Percentiles rank a stretch among this genome's conserved stretches.
These are phyloP conservation scores for Boletus reticulatus DNA, from an alignment of 768 basidiomycete genomes.

Conservation along the genomic window DNA sequence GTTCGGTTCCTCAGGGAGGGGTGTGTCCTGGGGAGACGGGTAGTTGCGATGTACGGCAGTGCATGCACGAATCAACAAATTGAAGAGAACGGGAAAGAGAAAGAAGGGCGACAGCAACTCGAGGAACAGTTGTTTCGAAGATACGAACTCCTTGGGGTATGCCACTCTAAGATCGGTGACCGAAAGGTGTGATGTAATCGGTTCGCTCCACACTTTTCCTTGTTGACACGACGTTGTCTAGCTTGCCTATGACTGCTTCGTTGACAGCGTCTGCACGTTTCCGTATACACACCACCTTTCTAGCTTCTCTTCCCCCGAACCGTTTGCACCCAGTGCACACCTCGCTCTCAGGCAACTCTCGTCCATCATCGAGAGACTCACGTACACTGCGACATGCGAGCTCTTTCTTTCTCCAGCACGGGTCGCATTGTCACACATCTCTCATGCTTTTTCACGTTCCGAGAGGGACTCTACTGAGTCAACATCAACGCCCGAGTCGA, in stretches of 20 bases:
- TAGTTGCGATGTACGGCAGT: conserved; percentile 34
- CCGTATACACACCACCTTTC: conserved; percentile 40
- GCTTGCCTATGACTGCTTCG: conserved; percentile 61
- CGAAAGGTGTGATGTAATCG: conserved; percentile 51
- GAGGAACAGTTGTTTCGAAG: conserved; percentile 65
- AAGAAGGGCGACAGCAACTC: conserved; percentile 54
- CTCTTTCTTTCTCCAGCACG: conserved; percentile 50
- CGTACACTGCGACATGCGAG: conserved; percentile 67
- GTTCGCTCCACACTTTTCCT: not conserved
- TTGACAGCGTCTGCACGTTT: conserved; percentile 49
- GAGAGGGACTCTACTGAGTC: not conserved
- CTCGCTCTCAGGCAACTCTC: conserved; percentile 53
- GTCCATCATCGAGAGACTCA: conserved; percentile 59
- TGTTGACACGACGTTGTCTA: conserved; percentile 24
- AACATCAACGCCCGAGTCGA: not conserved
- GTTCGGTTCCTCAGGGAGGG: conserved; percentile 65
- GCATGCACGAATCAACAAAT: conserved; percentile 3
- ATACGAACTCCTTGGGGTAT: conserved; percentile 81
- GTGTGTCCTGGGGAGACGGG: conserved; percentile 52
- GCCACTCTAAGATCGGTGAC: conserved; percentile 75
- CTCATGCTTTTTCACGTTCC: not conserved
- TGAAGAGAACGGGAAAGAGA: conserved; percentile 26
- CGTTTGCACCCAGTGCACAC: conserved; percentile 39
- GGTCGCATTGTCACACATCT: conserved; percentile 43
- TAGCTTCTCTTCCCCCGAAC: conserved; percentile 19